Evolutionary conservation across 768 basidiomycete species (phyloP).

Genomic region (Mycena floridula): DNA sequence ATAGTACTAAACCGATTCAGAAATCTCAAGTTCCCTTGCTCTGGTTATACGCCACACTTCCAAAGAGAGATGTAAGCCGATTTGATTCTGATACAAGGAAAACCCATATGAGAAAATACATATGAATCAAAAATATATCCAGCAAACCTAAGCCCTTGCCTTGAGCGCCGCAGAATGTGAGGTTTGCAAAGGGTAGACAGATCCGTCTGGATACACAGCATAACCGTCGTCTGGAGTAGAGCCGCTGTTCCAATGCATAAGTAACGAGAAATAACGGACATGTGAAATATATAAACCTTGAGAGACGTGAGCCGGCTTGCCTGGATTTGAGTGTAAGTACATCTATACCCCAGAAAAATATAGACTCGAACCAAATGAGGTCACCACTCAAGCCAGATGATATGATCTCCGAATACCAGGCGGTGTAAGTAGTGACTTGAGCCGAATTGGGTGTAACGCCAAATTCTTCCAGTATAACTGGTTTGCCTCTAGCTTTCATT

Average conservation of each 20-base stretch:
- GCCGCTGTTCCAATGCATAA: conserved; percentile 29
- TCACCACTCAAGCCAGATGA: conserved; percentile 51
- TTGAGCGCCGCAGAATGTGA: conserved; percentile 41
- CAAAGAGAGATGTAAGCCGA: too few relatives aligned
- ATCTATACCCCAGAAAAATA: not conserved
- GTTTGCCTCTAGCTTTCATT: conserved; percentile 45
- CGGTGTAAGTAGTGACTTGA: conserved; percentile 42
- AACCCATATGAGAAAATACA: too few relatives aligned
- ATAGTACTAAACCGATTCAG: too few relatives aligned
- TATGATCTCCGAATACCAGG: conserved; percentile 48
- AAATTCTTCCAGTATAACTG: conserved; percentile 53
- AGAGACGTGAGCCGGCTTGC: conserved; percentile 38
- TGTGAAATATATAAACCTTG: too few relatives aligned
- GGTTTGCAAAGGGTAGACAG: conserved; percentile 35
- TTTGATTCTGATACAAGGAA: too few relatives aligned
- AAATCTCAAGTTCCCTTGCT: too few relatives aligned
- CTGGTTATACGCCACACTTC: too few relatives aligned
- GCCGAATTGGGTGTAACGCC: conserved; percentile 68
- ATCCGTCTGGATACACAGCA: conserved; percentile 39
- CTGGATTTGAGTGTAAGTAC: conserved; percentile 8
- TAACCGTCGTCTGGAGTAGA: conserved; percentile 49
- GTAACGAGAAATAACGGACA: too few relatives aligned
- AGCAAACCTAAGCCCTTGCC: too few relatives aligned
- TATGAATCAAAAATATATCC: too few relatives aligned
- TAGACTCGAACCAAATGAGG: conserved; percentile 42